These are phyloP conservation scores for Kodamaea fukazawae DNA, from an alignment of 805 yeast genomes.

Conservation along the genomic window DNA sequence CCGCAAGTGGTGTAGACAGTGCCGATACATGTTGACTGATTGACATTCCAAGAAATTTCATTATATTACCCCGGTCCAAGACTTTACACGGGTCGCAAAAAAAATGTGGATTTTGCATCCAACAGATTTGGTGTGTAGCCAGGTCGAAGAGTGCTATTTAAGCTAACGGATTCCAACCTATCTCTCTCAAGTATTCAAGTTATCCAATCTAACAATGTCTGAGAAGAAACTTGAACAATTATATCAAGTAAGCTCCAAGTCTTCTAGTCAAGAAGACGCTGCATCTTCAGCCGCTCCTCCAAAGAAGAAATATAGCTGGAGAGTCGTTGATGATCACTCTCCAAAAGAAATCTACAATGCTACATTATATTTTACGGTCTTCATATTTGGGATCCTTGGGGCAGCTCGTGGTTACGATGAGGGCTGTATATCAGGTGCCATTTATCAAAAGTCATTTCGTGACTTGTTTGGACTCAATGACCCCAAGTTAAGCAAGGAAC, in stretches of 20 bases:
- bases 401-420: slow-evolving; percentile 59
- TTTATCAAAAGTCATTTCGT: slow-evolving; percentile 43
- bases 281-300: not conserved
- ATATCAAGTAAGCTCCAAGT: slow-evolving; percentile 1
- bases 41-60: too few species aligned
- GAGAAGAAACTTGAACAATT: not conserved
- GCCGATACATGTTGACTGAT: too few species aligned
- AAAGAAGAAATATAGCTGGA: slow-evolving; percentile 19
- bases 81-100: too few species aligned
- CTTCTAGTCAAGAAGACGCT: slow-evolving; percentile 10
- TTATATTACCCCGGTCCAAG: too few species aligned
- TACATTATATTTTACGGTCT: slow-evolving; percentile 43
- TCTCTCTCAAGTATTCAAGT: too few species aligned
- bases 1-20: too few species aligned
- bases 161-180: too few species aligned
- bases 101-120: too few species aligned
- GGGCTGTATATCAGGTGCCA: slow-evolving; percentile 48
- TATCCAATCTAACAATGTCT: slow-evolving; percentile 1
- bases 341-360: slow-evolving; percentile 48
- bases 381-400: slow-evolving; percentile 55
- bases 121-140: too few species aligned
- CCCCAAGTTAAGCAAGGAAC: slow-evolving; percentile 26
- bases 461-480: slow-evolving; percentile 45
- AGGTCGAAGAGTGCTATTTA: too few species aligned
- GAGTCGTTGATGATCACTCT: slow-evolving; percentile 26